phyloP scores from a whole-genome alignment of 148 eudicot genomes.

The Vaccinium vitisidaea region DNA sequence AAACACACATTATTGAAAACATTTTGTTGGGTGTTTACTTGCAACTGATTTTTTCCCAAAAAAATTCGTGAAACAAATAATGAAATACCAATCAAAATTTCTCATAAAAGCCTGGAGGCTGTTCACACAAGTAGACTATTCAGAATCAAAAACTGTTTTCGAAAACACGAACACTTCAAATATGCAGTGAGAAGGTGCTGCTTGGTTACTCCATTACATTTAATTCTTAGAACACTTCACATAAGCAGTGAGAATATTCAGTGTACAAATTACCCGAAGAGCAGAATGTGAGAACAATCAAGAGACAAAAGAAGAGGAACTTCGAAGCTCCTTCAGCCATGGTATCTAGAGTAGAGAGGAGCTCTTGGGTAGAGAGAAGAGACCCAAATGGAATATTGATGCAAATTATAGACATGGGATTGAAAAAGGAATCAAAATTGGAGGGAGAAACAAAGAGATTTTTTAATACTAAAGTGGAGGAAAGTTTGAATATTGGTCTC shows the following conservation, averaged over 20 bases:
- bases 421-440: conserved; percentile 16
- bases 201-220: background rate
- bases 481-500: background rate
- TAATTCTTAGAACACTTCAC: background rate
- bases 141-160: background rate
- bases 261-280: conserved; percentile 44
- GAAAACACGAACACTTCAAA: background rate
- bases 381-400: conserved; percentile 23
- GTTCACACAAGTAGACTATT: background rate
- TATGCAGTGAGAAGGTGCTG: background rate
- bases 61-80: background rate
- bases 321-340: conserved; percentile 46
- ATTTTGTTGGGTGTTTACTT: background rate
- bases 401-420: conserved; percentile 16
- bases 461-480: conserved; percentile 11
- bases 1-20: background rate
- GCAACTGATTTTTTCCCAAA: background rate
- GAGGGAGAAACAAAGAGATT: conserved; percentile 17
- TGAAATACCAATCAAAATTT: background rate
- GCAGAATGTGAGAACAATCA: conserved; percentile 34
- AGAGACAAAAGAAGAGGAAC: conserved; percentile 32
- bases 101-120: background rate
- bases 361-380: conserved; percentile 27
- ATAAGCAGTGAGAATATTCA: background rate
- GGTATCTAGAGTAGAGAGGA: conserved; percentile 13